Base-by-base conservation (phyloP, 176 grass and related monocot species). In the Stipa capillata region DNA sequence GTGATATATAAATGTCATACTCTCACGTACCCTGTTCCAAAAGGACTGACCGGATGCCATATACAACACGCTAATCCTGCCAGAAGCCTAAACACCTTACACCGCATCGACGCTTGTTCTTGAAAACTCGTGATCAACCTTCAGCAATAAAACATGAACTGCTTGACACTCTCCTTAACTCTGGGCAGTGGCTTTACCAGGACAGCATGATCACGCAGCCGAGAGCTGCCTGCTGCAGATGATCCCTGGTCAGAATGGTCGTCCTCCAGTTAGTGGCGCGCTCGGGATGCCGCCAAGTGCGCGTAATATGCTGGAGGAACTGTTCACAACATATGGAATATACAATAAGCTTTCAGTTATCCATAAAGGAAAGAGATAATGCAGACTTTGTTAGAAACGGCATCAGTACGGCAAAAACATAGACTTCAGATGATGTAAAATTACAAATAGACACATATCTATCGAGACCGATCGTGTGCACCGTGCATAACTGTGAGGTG, bases 251-350 rank as follows among this genome's bases (percentile, higher is more conserved):
- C 87, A 43, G 60, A 78, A 5, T 31, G 32, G 5, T 81, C 81
- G 3, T 79, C 86, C 2, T 97, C 87, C 14, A 84, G 7, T 63
- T 92, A 97, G 54, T 83, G 85, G 34, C 87, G 90, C 6, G 93
- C 90, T 0, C 90, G 81, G n/a, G 82, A 97, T 29, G 93, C 87
- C 1, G 82, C 90, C 40, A 97, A 37, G 29, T 90, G 93, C 6
- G 87, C 93, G 59, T 97, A 97, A 48, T 92, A 90, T 28, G 85
- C 93, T 23, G 90, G 93, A 15, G 93, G 90, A 61, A 92, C 93
- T 96, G 87, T n/a, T 60, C 33, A 25, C 1, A 25, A 41, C 2
- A 20, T 31, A 15, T 11, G 20, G 20, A n/a, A n/a, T 18, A 44
- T 0, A 35, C 7, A 28, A 44, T 69, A n/a, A 44, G 40, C 40